phyloP scores from a whole-genome alignment of 441 rosid genomes.

The Mallotus repandus region DNA sequence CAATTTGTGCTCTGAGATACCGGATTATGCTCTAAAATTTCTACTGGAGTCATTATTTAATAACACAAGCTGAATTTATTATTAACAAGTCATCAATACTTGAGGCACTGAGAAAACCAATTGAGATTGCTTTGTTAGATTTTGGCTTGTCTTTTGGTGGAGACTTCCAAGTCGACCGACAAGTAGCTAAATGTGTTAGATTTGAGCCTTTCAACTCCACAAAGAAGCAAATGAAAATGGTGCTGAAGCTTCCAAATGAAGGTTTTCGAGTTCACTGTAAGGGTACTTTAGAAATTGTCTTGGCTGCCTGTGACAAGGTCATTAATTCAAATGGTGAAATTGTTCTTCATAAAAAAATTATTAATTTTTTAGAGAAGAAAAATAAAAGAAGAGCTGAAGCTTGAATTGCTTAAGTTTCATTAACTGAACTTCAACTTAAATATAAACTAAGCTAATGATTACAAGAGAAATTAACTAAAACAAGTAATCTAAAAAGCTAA shows the following conservation, averaged over 20 bases:
- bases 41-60: constrained; percentile 71
- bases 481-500: too few species aligned
- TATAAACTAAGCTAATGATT: too few species aligned
- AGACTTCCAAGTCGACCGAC: constrained; percentile 53
- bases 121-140: constrained; percentile 67
- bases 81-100: constrained; percentile 49
- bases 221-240: constrained; percentile 69
- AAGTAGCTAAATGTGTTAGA: constrained; percentile 53
- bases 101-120: constrained; percentile 75
- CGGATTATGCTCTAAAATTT: constrained; percentile 51
- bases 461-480: too few species aligned
- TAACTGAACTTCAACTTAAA: too few species aligned
- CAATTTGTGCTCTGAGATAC: constrained; percentile 48
- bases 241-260: constrained; percentile 57
- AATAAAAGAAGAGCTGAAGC: too few species aligned
- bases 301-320: constrained; percentile 63
- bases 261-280: constrained; percentile 59
- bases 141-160: constrained; percentile 87
- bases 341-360: too few species aligned
- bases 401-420: too few species aligned
- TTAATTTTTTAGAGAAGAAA: too few species aligned
- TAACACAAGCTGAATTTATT: constrained; percentile 79
- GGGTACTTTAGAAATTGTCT: constrained; percentile 79
- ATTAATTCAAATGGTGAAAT: constrained; percentile 28
- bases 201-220: constrained; percentile 80